Evolutionary conservation across 352 stramenopile species (phyloP).

Genomic region (Phytophthora gonapodyides): DNA sequence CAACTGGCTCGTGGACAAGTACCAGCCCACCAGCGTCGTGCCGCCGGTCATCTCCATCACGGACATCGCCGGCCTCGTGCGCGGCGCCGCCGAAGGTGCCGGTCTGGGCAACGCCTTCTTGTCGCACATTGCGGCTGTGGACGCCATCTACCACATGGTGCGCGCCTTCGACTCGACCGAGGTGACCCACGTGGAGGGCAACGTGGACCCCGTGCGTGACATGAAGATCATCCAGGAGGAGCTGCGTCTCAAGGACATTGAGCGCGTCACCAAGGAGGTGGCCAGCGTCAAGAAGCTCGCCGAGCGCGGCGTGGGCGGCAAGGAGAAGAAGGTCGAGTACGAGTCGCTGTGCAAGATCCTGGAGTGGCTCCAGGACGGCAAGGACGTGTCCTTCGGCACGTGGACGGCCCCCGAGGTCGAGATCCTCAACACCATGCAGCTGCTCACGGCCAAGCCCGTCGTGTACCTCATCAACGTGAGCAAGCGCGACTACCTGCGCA

Average conservation of each 20-base stretch:
- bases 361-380: constrained; percentile 83
- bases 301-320: constrained; percentile 87
- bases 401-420: constrained; percentile 91
- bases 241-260: constrained; percentile 97
- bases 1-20: constrained; percentile 97
- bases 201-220: constrained; percentile 98
- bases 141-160: constrained; percentile 98
- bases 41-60: constrained; percentile 98
- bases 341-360: constrained; percentile 84
- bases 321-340: constrained; percentile 97
- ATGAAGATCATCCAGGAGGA: constrained; percentile 99
- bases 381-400: constrained; percentile 91
- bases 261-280: constrained; percentile 81
- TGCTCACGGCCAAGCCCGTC: constrained; percentile 95
- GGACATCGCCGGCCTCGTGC: constrained; percentile 99
- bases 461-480: constrained; percentile 99
- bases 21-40: constrained; percentile 94
- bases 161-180: constrained; percentile 98
- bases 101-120: constrained; percentile 99
- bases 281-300: constrained; percentile 88
- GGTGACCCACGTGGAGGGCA: constrained; percentile 99
- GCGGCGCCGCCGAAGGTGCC: constrained; percentile 96
- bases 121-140: constrained; percentile 98
- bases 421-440: constrained; percentile 91
- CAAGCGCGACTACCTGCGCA: constrained; percentile 98